Percentiles rank a stretch among this genome's conserved stretches.
phyloP scores from a whole-genome alignment of 805 yeast species.

The Ascoidea rubescens region DNA sequence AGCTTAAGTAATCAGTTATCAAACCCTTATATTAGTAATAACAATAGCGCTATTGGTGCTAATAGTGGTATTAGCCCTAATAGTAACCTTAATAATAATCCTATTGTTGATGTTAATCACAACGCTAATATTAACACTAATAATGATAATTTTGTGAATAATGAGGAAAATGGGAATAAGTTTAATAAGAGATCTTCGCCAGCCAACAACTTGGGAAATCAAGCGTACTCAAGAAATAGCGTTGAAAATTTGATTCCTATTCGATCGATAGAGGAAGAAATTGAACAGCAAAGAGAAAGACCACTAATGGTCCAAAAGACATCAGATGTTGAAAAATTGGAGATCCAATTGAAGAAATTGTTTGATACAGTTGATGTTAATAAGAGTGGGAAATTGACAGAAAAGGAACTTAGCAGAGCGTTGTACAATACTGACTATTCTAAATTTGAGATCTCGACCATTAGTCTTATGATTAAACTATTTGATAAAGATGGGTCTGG shows the following conservation, averaged over 20 bases:
- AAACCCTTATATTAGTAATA: no score
- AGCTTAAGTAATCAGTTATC: slow-evolving; percentile 2
- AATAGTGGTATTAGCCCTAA: slow-evolving; percentile 4
- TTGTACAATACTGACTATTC: slow-evolving; percentile 48
- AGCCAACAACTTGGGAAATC: background rate
- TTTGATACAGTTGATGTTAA: slow-evolving; percentile 43
- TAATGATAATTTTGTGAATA: slow-evolving; percentile 1
- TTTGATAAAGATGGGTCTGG: slow-evolving; percentile 40
- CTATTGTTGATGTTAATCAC: slow-evolving; percentile 3
- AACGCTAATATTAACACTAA: slow-evolving; percentile 4
- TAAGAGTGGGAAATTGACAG: slow-evolving; percentile 37
- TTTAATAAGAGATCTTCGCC: background rate
- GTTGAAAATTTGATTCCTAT: background rate
- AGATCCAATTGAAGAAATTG: slow-evolving; percentile 31
- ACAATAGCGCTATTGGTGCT: background rate
- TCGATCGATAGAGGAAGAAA: slow-evolving; percentile 6
- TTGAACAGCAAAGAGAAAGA: slow-evolving; percentile 7
- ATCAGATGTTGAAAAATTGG: slow-evolving; percentile 17
- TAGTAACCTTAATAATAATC: slow-evolving; percentile 7
- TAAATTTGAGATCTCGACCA: slow-evolving; percentile 46
- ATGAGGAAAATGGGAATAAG: background rate
- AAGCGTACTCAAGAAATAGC: background rate
- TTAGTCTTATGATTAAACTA: slow-evolving; percentile 47
- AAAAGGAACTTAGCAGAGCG: slow-evolving; percentile 43
- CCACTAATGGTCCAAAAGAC: slow-evolving; percentile 6